Percentiles rank a stretch among this genome's conserved stretches.
phyloP scores from a whole-genome alignment of 225 moss, liverwort and hornwort species.

The Ulota crispa region DNA sequence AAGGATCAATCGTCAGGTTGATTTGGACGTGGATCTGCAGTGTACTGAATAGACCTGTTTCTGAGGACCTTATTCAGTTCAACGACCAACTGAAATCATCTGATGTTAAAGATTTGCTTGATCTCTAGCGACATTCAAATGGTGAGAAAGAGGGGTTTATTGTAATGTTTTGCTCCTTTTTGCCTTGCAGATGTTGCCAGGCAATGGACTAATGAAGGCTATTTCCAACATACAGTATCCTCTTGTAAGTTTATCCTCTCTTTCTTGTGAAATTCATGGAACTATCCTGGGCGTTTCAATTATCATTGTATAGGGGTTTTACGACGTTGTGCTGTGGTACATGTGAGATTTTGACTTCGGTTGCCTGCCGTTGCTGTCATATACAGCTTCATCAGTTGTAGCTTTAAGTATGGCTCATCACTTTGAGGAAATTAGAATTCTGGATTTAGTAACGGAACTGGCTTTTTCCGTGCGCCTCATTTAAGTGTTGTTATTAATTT shows the following conservation, averaged over 20 bases:
- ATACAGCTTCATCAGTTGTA: slow-evolving; percentile 5
- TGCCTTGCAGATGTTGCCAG: slow-evolving; percentile 50
- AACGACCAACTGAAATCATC: background rate
- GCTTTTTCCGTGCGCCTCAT: background rate
- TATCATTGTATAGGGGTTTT: background rate
- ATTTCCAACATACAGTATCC: slow-evolving; percentile 54
- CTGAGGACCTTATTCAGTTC: slow-evolving; percentile 9
- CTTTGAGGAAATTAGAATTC: background rate
- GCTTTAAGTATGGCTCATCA: slow-evolving; percentile 3
- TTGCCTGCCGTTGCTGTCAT: slow-evolving; percentile 1
- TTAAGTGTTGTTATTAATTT: slow-evolving; percentile 10
- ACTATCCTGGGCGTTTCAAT: background rate
- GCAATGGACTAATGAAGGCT: slow-evolving; percentile 63
- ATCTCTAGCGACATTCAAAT: background rate
- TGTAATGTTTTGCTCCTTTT: slow-evolving; percentile 19
- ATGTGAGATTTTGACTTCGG: background rate
- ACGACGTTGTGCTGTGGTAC: background rate
- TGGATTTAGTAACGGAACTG: slow-evolving; percentile 9
- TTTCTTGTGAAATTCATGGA: slow-evolving; percentile 5
- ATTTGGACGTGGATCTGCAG: slow-evolving; percentile 11
- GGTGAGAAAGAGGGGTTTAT: background rate
- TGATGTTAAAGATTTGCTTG: background rate
- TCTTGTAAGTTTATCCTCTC: slow-evolving; percentile 45
- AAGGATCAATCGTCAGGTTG: background rate
- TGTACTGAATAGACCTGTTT: slow-evolving; percentile 3